These are phyloP conservation scores for Guyanaporus albipodus DNA, from an alignment of 768 basidiomycete genomes.

Conservation along the genomic window DNA sequence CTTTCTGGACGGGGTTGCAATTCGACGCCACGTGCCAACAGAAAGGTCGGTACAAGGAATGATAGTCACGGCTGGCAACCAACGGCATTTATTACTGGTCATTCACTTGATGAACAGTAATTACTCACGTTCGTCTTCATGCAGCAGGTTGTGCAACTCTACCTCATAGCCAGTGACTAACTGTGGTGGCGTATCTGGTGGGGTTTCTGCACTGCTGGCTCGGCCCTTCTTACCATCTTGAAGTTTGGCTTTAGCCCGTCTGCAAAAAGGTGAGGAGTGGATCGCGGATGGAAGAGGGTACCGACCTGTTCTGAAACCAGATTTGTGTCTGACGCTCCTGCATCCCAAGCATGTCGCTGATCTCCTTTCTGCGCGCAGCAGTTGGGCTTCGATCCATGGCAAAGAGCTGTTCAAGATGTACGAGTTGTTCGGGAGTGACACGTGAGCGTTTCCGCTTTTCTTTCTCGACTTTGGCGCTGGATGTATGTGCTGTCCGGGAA, in stretches of 20 bases:
- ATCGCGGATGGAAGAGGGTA: neutral
- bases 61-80: conserved; percentile 56
- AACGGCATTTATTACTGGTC: neutral
- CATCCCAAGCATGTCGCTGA: conserved; percentile 73
- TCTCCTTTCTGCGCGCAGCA: conserved; percentile 65
- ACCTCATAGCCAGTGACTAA: conserved; percentile 49
- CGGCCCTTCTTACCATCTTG: conserved; percentile 54
- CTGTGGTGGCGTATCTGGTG: conserved; percentile 50
- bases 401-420: conserved; percentile 70
- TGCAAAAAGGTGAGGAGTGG: conserved; percentile 24
- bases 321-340: conserved; percentile 85
- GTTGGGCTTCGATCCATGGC: conserved; percentile 67
- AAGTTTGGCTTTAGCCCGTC: conserved; percentile 80
- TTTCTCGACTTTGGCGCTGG: conserved; percentile 33
- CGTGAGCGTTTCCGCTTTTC: conserved; percentile 74
- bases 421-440: conserved; percentile 78
- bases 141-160: conserved; percentile 62
- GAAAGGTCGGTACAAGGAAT: conserved; percentile 73
- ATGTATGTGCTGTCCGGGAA: conserved; percentile 27
- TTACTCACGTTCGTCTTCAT: conserved; percentile 71
- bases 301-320: conserved; percentile 81
- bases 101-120: neutral
- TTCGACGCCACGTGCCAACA: conserved; percentile 76
- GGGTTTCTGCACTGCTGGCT: conserved; percentile 33
- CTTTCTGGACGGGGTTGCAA: conserved; percentile 49